Conservation (phyloP, 2,329 filamentous ascomycete genomes). For the Aspergillus sp. region DNA sequence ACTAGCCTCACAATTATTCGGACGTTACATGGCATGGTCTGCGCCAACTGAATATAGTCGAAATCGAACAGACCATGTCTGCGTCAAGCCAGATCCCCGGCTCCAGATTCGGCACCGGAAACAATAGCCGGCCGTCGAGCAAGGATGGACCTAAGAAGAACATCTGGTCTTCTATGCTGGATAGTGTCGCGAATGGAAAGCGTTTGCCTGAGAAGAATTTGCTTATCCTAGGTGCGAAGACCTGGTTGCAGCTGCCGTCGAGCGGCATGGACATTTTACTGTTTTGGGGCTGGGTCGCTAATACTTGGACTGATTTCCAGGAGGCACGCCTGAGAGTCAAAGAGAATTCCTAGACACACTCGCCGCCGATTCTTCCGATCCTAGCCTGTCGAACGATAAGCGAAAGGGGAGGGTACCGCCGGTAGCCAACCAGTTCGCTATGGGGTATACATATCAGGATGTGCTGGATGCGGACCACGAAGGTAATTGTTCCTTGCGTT, state of each 20-base stretch:
- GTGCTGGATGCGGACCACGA: slow-evolving; percentile 92
- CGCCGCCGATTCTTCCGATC: slow-evolving; percentile 45
- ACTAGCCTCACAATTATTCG: background rate
- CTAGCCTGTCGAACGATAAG: slow-evolving; percentile 49
- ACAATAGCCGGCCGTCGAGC: slow-evolving; percentile 48
- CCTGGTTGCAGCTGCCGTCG: slow-evolving; percentile 2
- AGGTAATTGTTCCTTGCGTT: slow-evolving; percentile 52
- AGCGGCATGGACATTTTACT: slow-evolving; percentile 4
- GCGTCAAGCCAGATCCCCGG: slow-evolving; percentile 40
- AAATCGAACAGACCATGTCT: slow-evolving; percentile 42
- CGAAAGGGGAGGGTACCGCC: slow-evolving; percentile 64
- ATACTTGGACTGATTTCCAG: slow-evolving; percentile 47
- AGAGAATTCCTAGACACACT: slow-evolving; percentile 74
- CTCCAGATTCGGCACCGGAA: slow-evolving; percentile 31
- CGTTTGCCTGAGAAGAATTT: slow-evolving; percentile 89
- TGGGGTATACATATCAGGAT: slow-evolving; percentile 95
- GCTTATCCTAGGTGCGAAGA: slow-evolving; percentile 71
- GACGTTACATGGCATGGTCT: slow-evolving; percentile 36
- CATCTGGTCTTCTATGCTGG: slow-evolving; percentile 92
- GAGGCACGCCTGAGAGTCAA: slow-evolving; percentile 80
- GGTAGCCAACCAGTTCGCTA: slow-evolving; percentile 85
- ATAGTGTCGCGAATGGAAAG: slow-evolving; percentile 86
- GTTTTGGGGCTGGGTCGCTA: slow-evolving; percentile 9
- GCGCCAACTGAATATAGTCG: slow-evolving; percentile 37
- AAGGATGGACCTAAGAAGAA: slow-evolving; percentile 75